phyloP scores from a whole-genome alignment of 495 filamentous ascomycete genomes.

The Oidiodendron maius region DNA sequence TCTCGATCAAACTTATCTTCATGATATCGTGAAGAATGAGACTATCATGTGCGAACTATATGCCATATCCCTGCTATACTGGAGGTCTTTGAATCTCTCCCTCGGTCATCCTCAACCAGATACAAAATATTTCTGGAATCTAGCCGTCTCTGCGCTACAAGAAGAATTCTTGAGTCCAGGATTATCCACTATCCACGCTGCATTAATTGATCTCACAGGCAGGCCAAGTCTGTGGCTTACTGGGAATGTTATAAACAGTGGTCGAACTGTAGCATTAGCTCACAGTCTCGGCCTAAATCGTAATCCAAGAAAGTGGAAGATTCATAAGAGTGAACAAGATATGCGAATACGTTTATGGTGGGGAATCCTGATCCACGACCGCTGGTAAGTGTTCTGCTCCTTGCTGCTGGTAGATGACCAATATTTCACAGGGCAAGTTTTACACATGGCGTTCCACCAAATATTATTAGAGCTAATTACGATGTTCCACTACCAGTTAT shows the following conservation, averaged over 20 bases:
- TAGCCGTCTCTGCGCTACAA: slow-evolving; percentile 44
- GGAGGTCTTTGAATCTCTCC: slow-evolving; percentile 38
- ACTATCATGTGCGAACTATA: slow-evolving; percentile 48
- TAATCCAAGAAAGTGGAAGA: slow-evolving; percentile 42
- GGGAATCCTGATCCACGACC: slow-evolving; percentile 49
- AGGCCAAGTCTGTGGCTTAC: slow-evolving; percentile 48
- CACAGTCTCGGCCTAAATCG: slow-evolving; percentile 48
- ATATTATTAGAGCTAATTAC: slow-evolving; percentile 44
- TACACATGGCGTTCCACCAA: slow-evolving; percentile 45
- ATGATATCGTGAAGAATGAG: too few species aligned
- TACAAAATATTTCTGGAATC: slow-evolving; percentile 44
- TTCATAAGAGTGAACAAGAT: slow-evolving; percentile 41
- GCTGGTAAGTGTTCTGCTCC: slow-evolving; percentile 35
- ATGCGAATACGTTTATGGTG: slow-evolving; percentile 45
- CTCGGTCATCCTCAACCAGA: slow-evolving; percentile 42
- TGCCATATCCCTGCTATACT: slow-evolving; percentile 46
- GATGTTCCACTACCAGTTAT: slow-evolving; percentile 47
- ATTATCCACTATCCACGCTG: slow-evolving; percentile 42
- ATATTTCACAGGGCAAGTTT: slow-evolving; percentile 39
- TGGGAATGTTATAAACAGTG: slow-evolving; percentile 45
- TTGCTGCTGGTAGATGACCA: neutral
- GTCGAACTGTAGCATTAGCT: slow-evolving; percentile 42
- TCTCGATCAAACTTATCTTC: slow-evolving; percentile 44
- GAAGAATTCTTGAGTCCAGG: slow-evolving; percentile 46
- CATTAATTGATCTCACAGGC: slow-evolving; percentile 42